Conservation (phyloP, 1,139 yeast species). For the Kodamaea ohmeri region DNA sequence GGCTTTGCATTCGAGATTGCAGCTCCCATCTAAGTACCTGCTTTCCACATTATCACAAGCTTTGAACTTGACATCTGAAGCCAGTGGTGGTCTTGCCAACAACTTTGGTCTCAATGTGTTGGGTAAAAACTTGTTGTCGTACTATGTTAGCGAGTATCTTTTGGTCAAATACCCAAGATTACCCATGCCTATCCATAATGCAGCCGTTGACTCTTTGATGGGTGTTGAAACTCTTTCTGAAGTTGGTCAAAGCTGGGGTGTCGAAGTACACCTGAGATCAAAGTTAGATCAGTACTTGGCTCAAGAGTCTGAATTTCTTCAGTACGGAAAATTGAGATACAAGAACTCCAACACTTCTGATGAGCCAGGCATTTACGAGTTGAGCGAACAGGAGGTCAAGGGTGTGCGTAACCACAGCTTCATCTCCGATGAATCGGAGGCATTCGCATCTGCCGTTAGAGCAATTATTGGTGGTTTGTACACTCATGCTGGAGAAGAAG, state of each 20-base stretch:
- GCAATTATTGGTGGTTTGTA: constrained; percentile 72
- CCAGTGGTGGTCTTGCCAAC: constrained; percentile 52
- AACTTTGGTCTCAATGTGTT: constrained; percentile 78
- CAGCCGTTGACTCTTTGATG: constrained; percentile 70
- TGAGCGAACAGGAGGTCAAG: constrained; percentile 32
- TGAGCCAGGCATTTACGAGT: constrained; percentile 49
- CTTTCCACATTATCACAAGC: constrained; percentile 77
- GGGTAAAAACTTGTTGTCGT: constrained; percentile 75
- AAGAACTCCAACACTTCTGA: constrained; percentile 32
- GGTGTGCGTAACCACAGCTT: constrained; percentile 23
- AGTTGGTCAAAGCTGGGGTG: constrained; percentile 83
- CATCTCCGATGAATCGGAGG: constrained; percentile 35
- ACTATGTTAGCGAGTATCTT: constrained; percentile 72
- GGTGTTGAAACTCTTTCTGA: constrained; percentile 62
- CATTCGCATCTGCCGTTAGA: constrained; percentile 59
- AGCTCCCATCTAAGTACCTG: constrained; percentile 54
- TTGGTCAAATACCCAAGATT: constrained; percentile 81
- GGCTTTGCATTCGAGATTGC: constrained; percentile 78
- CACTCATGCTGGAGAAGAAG: constrained; percentile 61
- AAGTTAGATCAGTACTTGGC: constrained; percentile 67
- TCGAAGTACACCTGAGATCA: constrained; percentile 67
- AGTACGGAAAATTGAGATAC: constrained; percentile 65
- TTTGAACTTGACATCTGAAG: constrained; percentile 47
- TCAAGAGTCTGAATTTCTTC: constrained; percentile 62
- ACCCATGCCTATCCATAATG: constrained; percentile 73